A percentile compares a stretch with the other conserved stretches of the same genome.
Evolutionary conservation across 129 eudicot species (phyloP).

Genomic region (Rutidosis leptorrhynchoides): DNA sequence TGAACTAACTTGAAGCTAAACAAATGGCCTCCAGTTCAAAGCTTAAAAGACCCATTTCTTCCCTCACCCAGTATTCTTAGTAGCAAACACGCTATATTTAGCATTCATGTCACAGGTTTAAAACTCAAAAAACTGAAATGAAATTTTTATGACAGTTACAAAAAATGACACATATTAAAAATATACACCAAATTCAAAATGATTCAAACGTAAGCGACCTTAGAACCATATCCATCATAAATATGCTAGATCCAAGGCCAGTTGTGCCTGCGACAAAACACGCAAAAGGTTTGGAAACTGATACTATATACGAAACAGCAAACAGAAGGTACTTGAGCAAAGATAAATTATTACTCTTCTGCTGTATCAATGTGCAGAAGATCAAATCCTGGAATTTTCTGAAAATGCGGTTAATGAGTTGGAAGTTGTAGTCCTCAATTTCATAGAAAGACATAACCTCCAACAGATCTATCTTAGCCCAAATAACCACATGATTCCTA

Average conservation of each 20-base stretch:
- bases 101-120: neutral
- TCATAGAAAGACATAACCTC: conserved; percentile 5
- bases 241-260: conserved; percentile 31
- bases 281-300: conserved; percentile 25
- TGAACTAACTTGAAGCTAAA: neutral
- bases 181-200: conserved; percentile 13
- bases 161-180: conserved; percentile 5
- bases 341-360: conserved; percentile 8
- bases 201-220: conserved; percentile 24
- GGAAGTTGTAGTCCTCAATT: neutral
- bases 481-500: conserved; percentile 11
- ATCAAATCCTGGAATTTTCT: neutral
- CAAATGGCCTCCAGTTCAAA: conserved; percentile 1
- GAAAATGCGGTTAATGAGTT: conserved; percentile 1
- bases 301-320: conserved; percentile 9
- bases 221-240: conserved; percentile 28
- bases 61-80: neutral
- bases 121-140: too few relatives aligned
- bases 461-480: conserved; percentile 3
- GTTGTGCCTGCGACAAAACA: conserved; percentile 32
- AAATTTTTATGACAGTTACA: conserved; percentile 1
- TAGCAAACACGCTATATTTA: conserved; percentile 5
- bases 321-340: conserved; percentile 2
- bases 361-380: neutral
- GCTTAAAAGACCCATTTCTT: neutral